These are phyloP conservation scores for Stentor roeselii DNA, from an alignment of 73 alveolate species.

Conservation along the genomic window DNA sequence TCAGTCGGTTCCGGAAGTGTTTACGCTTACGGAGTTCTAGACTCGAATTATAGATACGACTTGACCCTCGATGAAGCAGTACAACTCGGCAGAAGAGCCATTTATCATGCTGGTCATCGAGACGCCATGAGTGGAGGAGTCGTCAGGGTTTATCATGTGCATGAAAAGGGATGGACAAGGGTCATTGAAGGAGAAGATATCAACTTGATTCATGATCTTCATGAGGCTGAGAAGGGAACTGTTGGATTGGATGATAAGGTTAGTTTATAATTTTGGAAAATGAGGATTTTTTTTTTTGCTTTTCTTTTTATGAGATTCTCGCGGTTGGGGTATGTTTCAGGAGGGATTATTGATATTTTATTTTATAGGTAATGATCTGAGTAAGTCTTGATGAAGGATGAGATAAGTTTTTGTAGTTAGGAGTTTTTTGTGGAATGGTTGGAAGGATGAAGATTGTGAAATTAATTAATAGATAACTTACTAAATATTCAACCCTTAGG, in stretches of 20 bases:
- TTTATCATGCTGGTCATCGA: slow-evolving; percentile 98
- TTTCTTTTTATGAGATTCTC: background rate
- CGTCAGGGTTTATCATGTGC: slow-evolving; percentile 95
- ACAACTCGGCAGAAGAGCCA: slow-evolving; percentile 97
- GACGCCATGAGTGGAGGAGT: slow-evolving; percentile 99
- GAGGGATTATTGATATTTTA: no score
- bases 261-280: background rate
- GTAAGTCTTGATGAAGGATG: no score
- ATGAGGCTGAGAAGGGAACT: slow-evolving; percentile 83
- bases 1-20: slow-evolving; percentile 97
- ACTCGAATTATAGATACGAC: slow-evolving; percentile 89
- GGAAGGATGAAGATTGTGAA: no score
- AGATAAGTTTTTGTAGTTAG: no score
- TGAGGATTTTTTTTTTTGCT: background rate
- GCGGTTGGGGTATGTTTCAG: background rate
- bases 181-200: slow-evolving; percentile 89
- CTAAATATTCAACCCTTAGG: no score
- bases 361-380: no score
- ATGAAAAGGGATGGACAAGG: slow-evolving; percentile 83
- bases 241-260: slow-evolving; percentile 81
- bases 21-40: slow-evolving; percentile 99
- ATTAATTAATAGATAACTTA: no score
- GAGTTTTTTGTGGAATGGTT: no score
- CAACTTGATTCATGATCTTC: slow-evolving; percentile 71
- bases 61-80: slow-evolving; percentile 93